Conservation (phyloP, 768 basidiomycete species). For the Podaxis sp. region DNA sequence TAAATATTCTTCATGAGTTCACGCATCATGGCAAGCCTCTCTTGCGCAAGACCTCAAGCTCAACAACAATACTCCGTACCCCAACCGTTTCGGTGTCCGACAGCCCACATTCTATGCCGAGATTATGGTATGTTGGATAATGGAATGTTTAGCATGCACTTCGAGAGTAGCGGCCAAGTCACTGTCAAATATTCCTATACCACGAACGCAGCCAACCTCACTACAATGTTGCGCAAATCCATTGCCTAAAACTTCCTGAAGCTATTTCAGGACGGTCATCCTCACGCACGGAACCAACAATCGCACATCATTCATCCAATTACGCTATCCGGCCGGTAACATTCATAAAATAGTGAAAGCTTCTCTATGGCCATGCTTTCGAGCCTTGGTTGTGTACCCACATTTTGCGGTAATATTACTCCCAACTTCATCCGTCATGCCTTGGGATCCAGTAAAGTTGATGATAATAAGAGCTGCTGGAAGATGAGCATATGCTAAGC, state of each 20-base stretch:
- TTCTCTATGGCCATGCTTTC: not conserved
- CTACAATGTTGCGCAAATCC: too few species aligned
- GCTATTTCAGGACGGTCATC: not conserved
- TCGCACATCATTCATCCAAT: not conserved
- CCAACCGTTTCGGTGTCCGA: too few species aligned
- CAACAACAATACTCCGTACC: too few species aligned
- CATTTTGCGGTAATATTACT: not conserved
- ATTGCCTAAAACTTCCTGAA: not conserved
- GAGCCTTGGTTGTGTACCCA: not conserved
- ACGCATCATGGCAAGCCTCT: not conserved
- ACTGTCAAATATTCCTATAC: too few species aligned
- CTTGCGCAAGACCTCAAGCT: not conserved
- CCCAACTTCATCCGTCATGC: constrained; percentile 35
- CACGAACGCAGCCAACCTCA: too few species aligned
- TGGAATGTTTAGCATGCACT: too few species aligned
- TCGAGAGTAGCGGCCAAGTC: too few species aligned
- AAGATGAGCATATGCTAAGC: not conserved
- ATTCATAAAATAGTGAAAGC: not conserved
- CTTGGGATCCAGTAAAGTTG: constrained; percentile 57
- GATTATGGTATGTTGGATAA: too few species aligned
- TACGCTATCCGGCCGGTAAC: not conserved
- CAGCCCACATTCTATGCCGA: too few species aligned
- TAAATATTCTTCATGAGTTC: too few species aligned
- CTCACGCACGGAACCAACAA: not conserved
- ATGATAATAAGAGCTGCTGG: constrained; percentile 42